Conservation (phyloP, 2,329 filamentous ascomycete species). For the Ilyonectria robusta region DNA sequence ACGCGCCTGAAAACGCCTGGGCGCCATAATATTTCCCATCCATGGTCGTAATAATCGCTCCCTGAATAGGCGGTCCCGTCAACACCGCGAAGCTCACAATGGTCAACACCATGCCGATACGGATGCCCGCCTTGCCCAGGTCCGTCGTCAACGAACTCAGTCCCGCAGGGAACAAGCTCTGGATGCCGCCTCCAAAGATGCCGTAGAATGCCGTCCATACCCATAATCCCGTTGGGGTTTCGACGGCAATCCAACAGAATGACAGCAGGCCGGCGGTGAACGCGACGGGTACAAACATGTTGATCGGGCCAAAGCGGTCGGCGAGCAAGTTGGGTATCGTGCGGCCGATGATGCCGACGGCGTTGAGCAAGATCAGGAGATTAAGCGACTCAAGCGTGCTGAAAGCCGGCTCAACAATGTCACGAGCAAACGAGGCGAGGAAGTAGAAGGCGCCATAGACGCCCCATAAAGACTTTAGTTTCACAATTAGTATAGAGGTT, state of each 20-base stretch:
- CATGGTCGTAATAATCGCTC: conserved; percentile 4
- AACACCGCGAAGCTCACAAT: conserved; percentile 8
- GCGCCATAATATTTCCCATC: conserved; percentile 8
- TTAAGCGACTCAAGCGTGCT: conserved; percentile 11
- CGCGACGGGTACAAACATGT: background rate
- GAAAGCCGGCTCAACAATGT: background rate
- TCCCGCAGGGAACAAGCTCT: conserved; percentile 7
- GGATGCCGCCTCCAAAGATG: background rate
- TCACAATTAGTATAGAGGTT: background rate
- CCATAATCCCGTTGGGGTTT: background rate
- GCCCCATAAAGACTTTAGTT: background rate
- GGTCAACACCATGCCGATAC: conserved; percentile 2
- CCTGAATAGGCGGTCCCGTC: conserved; percentile 12
- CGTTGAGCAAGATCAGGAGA: conserved; percentile 15
- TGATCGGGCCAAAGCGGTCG: conserved; percentile 8
- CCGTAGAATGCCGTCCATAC: conserved; percentile 14
- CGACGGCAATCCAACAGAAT: conserved; percentile 6
- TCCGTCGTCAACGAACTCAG: conserved; percentile 2
- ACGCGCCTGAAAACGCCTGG: conserved; percentile 9
- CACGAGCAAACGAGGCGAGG: conserved; percentile 7
- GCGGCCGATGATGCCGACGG: conserved; percentile 5
- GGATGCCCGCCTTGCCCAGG: conserved; percentile 4
- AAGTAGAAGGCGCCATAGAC: conserved; percentile 10
- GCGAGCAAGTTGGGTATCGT: conserved; percentile 6
- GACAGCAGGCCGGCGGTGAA: background rate